Evolutionary conservation across 345 rosid genomes (phyloP).

Genomic region (Garcia nutans): DNA sequence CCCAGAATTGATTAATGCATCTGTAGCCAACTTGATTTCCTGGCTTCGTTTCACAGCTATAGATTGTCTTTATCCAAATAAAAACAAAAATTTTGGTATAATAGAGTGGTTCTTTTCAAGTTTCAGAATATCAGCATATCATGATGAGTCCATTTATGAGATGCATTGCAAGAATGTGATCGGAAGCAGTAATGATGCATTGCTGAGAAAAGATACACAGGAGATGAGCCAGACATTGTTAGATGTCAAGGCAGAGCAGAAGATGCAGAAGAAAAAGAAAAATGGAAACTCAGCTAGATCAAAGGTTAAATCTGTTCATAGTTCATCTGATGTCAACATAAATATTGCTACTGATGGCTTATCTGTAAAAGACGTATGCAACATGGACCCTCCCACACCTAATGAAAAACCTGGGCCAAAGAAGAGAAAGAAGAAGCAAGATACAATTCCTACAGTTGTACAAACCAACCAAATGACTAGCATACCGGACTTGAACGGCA

Average conservation of each 20-base stretch:
- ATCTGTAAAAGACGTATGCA: slow-evolving; percentile 22
- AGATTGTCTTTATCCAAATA: slow-evolving; percentile 42
- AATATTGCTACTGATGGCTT: slow-evolving; percentile 27
- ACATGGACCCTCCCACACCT: slow-evolving; percentile 24
- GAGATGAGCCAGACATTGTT: slow-evolving; percentile 19
- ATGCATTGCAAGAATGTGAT: slow-evolving; percentile 51
- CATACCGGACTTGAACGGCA: slow-evolving; percentile 63
- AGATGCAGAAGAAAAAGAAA: slow-evolving; percentile 38
- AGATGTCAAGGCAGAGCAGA: slow-evolving; percentile 24
- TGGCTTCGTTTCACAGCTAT: slow-evolving; percentile 56
- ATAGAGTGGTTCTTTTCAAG: slow-evolving; percentile 78
- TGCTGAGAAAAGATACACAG: slow-evolving; percentile 16
- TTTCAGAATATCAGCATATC: slow-evolving; percentile 68
- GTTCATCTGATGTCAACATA: slow-evolving; percentile 43
- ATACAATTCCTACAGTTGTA: slow-evolving; percentile 10
- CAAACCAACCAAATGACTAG: slow-evolving; percentile 25
- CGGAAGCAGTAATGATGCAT: slow-evolving; percentile 30
- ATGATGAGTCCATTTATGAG: slow-evolving; percentile 60
- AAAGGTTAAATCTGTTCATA: slow-evolving; percentile 35
- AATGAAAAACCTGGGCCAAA: slow-evolving; percentile 13
- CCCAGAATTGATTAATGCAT: slow-evolving; percentile 43
- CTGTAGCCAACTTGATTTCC: slow-evolving; percentile 54
- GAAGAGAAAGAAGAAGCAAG: slow-evolving; percentile 19
- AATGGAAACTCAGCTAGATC: slow-evolving; percentile 23
- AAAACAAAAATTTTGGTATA: slow-evolving; percentile 40